Evolutionary conservation across 192 early-diverging fungal genomes (phyloP), one percentile per base, ranked within the genome.

Genomic region (Entrophospora sp.): DNA sequence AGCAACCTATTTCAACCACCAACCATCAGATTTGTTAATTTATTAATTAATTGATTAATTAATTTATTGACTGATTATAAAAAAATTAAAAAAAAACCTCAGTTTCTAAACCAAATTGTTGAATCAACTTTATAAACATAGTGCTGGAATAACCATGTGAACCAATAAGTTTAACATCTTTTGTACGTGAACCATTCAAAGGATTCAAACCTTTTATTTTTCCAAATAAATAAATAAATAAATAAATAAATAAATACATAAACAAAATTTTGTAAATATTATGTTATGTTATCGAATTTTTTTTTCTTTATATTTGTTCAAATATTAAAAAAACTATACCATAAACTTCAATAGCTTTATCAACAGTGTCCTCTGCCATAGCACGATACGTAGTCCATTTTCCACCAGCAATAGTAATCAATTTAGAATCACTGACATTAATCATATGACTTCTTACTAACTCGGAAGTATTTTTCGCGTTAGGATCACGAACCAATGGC

Each of bases 341-440:
- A 69, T 90, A 92, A 42, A 81, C 79, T 62, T 88, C 70, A 64
- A 96, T 83, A 4, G 95, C 95, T 63, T 75, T 73, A 74, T 98
- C 94, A 61, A 98, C 81, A 0, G 94, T 95, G 69, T 98, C 95
- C 66, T 89, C 81, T 36, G 95, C 94, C 95, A 98, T 98, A 62
- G 89, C 86, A 61, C 95, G 87, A 79, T 96, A 98, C 0, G 95
- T 98, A 2, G 95, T 98, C 95, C 95, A 98, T 71, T 98, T 98
- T 61, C 95, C 95, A 67, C 95, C 95, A 32, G 95, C 93, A 76
- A 98, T 94, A 4, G 95, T 96, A 63, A 98, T 75, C 59, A 98
- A 71, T 4, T 90, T 91, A 48, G 79, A 82, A 27, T 80, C 75
- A 22, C 85, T 87, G 18, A 90, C 89, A 75, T 95, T 83, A 71